Base-by-base conservation (phyloP, 768 basidiomycete species). In the Termitomyces sp. region DNA sequence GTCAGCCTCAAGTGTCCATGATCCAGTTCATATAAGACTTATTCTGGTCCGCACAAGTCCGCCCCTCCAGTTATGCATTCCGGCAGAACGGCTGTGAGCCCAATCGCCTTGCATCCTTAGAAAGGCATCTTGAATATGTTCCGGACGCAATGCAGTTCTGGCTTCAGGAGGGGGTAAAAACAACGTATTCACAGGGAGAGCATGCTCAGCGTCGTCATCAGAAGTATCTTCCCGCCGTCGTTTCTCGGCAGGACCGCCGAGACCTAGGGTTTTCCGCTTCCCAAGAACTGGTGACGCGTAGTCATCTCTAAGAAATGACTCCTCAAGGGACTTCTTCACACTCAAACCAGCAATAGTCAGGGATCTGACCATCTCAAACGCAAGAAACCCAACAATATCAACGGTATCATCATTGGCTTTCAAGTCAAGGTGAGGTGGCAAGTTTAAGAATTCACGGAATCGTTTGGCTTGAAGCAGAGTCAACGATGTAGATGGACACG, bases 351-450 rank as follows among this genome's bases (percentile, higher is more conserved):
- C 92, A 43, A 96, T 80, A 0, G 93, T 94, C 49, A 98, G 81
- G 2, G 92, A 91, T 52, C 94, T 87, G 32, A 98, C 94, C 87
- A 96, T 94, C 71, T 98, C 95, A 72, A 96, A 98, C 0, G 93
- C 90, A 45, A 98, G 84, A 74, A 98, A 98, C 26, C 95, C 95
- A 65, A 98, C 92, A 58, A 97, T 95, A 67, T 98, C 95, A 66
- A 95, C 79, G 3, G 95, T 94, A 70, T 97, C 94, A 70, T 97
- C 95, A 71, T 90, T 91, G 32, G 90, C 85, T 73, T 90, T 92
- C 59, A 94, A 79, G 66, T 97, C 93, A 44, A 96, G 83, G 59
- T 91, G 87, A 0, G 88, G 66, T 3, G 94, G 90, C 11, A 97
- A 82, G 68, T 94, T 94, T 54, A 98, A 80, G 67, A 97, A 98